A percentile compares a stretch with the other conserved stretches of the same genome.
phyloP scores from a whole-genome alignment of 2,329 filamentous ascomycete genomes.

The Aspergillus versicolor region DNA sequence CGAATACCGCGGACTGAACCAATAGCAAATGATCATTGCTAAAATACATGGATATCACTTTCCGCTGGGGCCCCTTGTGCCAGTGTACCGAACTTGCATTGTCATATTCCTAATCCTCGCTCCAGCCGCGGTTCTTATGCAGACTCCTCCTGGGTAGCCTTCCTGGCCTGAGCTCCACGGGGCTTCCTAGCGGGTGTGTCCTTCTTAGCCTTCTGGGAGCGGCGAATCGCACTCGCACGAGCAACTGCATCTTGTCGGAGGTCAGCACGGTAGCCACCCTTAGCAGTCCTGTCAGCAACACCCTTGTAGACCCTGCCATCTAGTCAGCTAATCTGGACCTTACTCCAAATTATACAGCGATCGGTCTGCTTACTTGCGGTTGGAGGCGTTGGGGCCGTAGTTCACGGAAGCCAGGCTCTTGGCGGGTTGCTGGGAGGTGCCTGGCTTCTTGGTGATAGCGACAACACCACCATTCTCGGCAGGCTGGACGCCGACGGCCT shows the following conservation, averaged over 20 bases:
- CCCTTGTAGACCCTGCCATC: conserved; percentile 75
- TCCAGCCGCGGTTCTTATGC: conserved; percentile 28
- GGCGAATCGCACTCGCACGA: conserved; percentile 81
- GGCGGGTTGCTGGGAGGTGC: conserved; percentile 70
- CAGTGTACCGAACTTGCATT: conserved; percentile 17
- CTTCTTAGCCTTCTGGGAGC: conserved; percentile 77
- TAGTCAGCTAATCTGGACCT: conserved; percentile 20
- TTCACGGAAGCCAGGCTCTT: conserved; percentile 63
- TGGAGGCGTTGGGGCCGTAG: conserved; percentile 70
- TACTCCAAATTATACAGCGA: background rate
- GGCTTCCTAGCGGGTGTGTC: conserved; percentile 69
- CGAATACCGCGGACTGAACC: conserved; percentile 9
- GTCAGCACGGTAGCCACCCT: conserved; percentile 80
- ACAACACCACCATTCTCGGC: conserved; percentile 76
- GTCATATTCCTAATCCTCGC: conserved; percentile 12
- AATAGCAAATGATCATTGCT: conserved; percentile 23
- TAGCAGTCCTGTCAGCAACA: conserved; percentile 78
- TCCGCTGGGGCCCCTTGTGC: conserved; percentile 27
- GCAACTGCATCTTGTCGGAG: conserved; percentile 76
- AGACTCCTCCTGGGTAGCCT: conserved; percentile 53
- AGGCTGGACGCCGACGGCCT: conserved; percentile 80
- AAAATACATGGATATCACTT: conserved; percentile 31
- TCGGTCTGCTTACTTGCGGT: conserved; percentile 67
- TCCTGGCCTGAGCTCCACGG: conserved; percentile 74
- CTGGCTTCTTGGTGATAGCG: conserved; percentile 81